A percentile compares a stretch with the other conserved stretches of the same genome.
These are phyloP conservation scores for Angomonas deanei DNA, from an alignment of 208 protist species.

Conservation along the genomic window DNA sequence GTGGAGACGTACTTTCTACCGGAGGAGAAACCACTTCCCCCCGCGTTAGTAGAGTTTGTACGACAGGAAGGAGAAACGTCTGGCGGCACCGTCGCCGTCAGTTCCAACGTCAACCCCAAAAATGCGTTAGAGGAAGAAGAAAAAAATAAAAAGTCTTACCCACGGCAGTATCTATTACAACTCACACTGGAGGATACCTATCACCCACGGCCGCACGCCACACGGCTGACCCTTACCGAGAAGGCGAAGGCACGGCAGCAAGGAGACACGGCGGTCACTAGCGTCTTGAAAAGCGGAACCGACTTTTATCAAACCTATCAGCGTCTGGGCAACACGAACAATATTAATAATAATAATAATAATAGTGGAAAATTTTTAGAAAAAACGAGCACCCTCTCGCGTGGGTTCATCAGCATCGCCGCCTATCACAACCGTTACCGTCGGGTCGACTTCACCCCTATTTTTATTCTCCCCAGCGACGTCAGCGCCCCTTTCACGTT, in stretches of 20 bases:
- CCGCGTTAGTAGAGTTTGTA: not conserved
- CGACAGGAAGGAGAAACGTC: not conserved
- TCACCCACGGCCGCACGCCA: not conserved
- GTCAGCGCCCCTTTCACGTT: conserved; percentile 75
- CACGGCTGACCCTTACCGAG: not conserved
- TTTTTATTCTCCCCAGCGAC: conserved; percentile 69
- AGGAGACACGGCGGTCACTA: no score
- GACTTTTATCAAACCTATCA: not conserved
- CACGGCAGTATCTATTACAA: not conserved
- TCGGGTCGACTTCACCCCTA: conserved; percentile 75
- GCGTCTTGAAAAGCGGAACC: not conserved
- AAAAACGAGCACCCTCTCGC: conserved; percentile 24
- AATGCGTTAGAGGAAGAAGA: not conserved
- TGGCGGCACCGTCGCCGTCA: not conserved
- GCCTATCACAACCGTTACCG: not conserved
- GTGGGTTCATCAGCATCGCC: conserved; percentile 29
- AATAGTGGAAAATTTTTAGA: no score
- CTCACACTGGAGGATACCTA: not conserved
- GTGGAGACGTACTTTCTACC: not conserved
- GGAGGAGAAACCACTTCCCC: not conserved
- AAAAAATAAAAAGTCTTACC: not conserved
- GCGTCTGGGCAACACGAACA: not conserved
- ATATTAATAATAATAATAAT: no score
- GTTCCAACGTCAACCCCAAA: not conserved
- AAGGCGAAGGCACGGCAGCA: no score